A percentile compares a stretch with the other conserved stretches of the same genome.
Evolutionary conservation across 2,329 filamentous ascomycete species (phyloP).

Genomic region (Diaporthe aspalathi): DNA sequence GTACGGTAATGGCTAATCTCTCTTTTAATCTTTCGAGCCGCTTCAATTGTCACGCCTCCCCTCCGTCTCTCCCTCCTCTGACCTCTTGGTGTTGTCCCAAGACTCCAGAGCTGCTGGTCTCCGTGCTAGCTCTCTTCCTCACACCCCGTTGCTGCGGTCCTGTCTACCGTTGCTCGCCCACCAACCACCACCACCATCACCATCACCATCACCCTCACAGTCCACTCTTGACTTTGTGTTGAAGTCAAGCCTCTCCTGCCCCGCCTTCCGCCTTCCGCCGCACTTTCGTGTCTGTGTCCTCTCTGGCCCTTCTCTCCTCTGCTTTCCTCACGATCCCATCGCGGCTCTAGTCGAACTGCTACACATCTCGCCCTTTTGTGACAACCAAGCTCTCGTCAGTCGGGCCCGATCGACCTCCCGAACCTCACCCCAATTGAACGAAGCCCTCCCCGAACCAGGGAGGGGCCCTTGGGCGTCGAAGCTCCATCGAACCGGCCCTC

Average conservation of each 20-base stretch:
- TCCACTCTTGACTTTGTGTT: slow-evolving; percentile 20
- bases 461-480: neutral
- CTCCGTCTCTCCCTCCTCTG: slow-evolving; percentile 24
- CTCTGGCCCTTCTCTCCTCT: slow-evolving; percentile 11
- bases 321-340: neutral
- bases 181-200: neutral
- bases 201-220: neutral
- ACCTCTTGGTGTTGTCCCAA: no score
- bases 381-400: slow-evolving; percentile 8
- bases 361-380: slow-evolving; percentile 3
- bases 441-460: neutral
- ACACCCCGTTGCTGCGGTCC: slow-evolving; percentile 3
- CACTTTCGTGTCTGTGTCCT: slow-evolving; percentile 5
- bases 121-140: slow-evolving; percentile 26
- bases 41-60: slow-evolving; percentile 13
- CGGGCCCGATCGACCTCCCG: slow-evolving; percentile 1
- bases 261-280: slow-evolving; percentile 2
- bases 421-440: neutral
- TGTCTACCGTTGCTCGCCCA: slow-evolving; percentile 18
- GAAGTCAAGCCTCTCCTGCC: neutral
- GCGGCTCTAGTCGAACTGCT: slow-evolving; percentile 30
- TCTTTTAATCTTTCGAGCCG: slow-evolving; percentile 34
- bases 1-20: slow-evolving; percentile 31
- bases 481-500: neutral
- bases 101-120: slow-evolving; percentile 13